Evolutionary conservation across 140 eudicot genomes (phyloP).

Genomic region (Anethum foeniculum): DNA sequence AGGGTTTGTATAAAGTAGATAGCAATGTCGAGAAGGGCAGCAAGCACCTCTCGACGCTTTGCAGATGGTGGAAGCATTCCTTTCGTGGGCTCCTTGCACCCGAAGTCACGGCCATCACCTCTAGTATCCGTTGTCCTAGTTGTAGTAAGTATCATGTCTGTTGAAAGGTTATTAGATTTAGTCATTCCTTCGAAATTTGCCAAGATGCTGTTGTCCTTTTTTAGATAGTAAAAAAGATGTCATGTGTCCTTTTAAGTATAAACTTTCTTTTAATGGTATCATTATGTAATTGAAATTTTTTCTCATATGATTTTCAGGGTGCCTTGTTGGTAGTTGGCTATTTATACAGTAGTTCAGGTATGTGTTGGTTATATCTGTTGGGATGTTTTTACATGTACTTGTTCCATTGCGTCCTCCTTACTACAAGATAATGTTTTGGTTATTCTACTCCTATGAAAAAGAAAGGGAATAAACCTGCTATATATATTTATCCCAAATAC

Average conservation of each 20-base stretch:
- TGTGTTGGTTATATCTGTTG: slow-evolving; percentile 14
- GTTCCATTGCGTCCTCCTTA: neutral
- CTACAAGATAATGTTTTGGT: neutral
- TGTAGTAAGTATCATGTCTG: slow-evolving; percentile 39
- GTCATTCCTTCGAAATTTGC: too few relatives aligned
- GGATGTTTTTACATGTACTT: neutral
- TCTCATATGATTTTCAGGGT: slow-evolving; percentile 49
- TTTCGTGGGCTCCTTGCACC: slow-evolving; percentile 57
- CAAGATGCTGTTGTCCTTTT: too few relatives aligned
- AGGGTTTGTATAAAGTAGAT: slow-evolving; percentile 18
- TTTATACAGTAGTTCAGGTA: slow-evolving; percentile 76
- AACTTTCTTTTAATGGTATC: neutral
- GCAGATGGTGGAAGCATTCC: slow-evolving; percentile 61
- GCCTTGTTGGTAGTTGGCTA: slow-evolving; percentile 78
- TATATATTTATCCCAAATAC: neutral
- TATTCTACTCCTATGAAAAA: neutral
- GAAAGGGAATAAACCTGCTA: neutral
- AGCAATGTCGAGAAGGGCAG: slow-evolving; percentile 73
- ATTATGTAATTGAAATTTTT: too few relatives aligned
- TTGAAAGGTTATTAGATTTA: neutral
- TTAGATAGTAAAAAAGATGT: too few relatives aligned
- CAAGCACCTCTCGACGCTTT: slow-evolving; percentile 52
- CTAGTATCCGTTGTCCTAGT: slow-evolving; percentile 59
- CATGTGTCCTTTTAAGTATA: neutral
- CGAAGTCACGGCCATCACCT: slow-evolving; percentile 79